Conservation (phyloP, 176 grass and related monocot genomes). For the Tillandsia leiboldiana region DNA sequence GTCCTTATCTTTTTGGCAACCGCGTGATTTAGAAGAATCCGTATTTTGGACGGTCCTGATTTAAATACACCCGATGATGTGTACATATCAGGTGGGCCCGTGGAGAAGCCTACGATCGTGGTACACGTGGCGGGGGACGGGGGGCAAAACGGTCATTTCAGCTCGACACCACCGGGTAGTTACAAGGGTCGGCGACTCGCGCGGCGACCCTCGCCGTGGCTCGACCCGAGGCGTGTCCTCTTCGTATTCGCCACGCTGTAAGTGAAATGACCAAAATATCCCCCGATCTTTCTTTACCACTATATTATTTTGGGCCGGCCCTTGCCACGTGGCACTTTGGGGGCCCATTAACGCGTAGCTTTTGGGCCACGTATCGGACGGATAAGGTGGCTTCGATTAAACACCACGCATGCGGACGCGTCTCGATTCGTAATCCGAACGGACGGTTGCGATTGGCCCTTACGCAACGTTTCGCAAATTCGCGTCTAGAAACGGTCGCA, state of each 20-base stretch:
- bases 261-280: conserved; percentile 9
- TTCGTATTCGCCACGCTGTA: conserved; percentile 89
- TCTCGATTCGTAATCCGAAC: too few species aligned
- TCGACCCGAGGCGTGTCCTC: conserved; percentile 67
- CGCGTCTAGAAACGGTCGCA: too few species aligned
- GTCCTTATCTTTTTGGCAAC: neutral
- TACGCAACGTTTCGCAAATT: too few species aligned
- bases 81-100: neutral
- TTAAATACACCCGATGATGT: conserved; percentile 9
- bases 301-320: too few species aligned
- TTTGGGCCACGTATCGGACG: too few species aligned
- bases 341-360: too few species aligned
- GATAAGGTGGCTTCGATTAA: too few species aligned
- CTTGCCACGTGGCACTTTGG: too few species aligned
- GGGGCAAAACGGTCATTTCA: conserved; percentile 30
- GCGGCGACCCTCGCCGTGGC: conserved; percentile 52
- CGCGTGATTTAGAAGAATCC: neutral
- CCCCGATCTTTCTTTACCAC: neutral
- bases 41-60: conserved; percentile 18
- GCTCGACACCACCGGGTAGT: conserved; percentile 41
- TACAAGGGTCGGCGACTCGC: conserved; percentile 41
- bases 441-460: too few species aligned
- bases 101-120: conserved; percentile 27
- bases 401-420: too few species aligned
- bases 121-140: conserved; percentile 45